These are phyloP conservation scores for Schrenkiella parvula DNA, from an alignment of 345 rosid species.

Conservation along the genomic window DNA sequence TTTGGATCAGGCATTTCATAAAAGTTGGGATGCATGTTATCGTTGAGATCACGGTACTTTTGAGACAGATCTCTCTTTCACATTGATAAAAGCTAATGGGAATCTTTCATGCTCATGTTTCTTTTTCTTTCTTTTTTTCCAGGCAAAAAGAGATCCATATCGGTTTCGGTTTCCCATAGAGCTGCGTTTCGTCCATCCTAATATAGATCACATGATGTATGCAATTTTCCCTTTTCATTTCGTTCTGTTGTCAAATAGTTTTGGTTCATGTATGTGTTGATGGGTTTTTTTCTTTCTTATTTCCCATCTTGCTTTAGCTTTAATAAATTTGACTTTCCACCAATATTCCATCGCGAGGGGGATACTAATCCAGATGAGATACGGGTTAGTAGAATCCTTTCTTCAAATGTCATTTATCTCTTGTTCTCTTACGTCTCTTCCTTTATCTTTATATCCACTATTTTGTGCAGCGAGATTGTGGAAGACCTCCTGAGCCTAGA, in stretches of 20 bases:
- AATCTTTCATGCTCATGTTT: neutral
- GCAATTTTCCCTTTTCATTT: conserved; percentile 25
- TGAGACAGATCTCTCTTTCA: conserved; percentile 10
- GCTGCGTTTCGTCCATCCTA: conserved; percentile 85
- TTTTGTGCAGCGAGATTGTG: conserved; percentile 68
- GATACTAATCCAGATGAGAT: conserved; percentile 70
- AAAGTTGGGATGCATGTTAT: conserved; percentile 90
- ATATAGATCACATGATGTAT: conserved; percentile 92
- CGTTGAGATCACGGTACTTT: conserved; percentile 84
- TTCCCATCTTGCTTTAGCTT: conserved; percentile 49
- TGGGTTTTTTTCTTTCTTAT: neutral
- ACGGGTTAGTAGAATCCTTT: conserved; percentile 48
- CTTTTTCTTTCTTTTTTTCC: conserved; percentile 27
- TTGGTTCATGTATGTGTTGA: conserved; percentile 8
- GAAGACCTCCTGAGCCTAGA: conserved; percentile 88
- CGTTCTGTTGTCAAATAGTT: neutral
- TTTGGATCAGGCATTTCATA: conserved; percentile 95
- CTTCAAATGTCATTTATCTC: neutral
- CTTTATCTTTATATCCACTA: conserved; percentile 5
- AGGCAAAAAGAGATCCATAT: conserved; percentile 96
- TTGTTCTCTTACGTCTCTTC: neutral
- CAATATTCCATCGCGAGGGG: conserved; percentile 85
- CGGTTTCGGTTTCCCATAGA: conserved; percentile 91
- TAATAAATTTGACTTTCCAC: conserved; percentile 83
- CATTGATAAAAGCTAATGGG: neutral